phyloP scores from a whole-genome alignment of 148 eudicot species.

The Agrostemma githago region DNA sequence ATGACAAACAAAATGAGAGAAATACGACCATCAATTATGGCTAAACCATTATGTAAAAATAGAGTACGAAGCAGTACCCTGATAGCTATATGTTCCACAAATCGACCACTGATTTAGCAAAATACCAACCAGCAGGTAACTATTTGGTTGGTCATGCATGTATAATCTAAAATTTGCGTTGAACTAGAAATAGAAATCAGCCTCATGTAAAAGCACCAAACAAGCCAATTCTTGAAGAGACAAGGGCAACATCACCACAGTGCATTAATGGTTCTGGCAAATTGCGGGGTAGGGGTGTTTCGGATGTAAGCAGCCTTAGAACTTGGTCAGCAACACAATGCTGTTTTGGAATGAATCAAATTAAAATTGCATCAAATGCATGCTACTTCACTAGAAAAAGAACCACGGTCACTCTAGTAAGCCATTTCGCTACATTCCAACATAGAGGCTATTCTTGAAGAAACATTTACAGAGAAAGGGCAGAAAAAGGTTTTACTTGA shows the following conservation, averaged over 20 bases:
- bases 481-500: no score
- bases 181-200: neutral
- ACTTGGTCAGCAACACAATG: no score
- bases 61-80: neutral
- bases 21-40: neutral
- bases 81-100: neutral
- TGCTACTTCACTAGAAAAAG: no score
- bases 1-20: neutral
- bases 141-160: constrained; percentile 4
- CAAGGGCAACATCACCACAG: no score
- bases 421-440: no score
- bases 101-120: no score
- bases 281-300: no score
- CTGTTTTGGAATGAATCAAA: no score
- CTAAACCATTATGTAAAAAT: neutral
- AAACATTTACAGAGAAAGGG: neutral
- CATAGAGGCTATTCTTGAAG: neutral
- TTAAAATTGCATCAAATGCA: no score
- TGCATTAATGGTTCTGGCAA: no score
- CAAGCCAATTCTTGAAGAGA: neutral
- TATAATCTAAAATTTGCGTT: neutral
- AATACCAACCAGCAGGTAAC: neutral
- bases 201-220: neutral
- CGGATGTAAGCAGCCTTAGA: no score
- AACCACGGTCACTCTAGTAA: no score